phyloP scores from a whole-genome alignment of 164 flowering plant genomes.

The Buxus sempervirens region DNA sequence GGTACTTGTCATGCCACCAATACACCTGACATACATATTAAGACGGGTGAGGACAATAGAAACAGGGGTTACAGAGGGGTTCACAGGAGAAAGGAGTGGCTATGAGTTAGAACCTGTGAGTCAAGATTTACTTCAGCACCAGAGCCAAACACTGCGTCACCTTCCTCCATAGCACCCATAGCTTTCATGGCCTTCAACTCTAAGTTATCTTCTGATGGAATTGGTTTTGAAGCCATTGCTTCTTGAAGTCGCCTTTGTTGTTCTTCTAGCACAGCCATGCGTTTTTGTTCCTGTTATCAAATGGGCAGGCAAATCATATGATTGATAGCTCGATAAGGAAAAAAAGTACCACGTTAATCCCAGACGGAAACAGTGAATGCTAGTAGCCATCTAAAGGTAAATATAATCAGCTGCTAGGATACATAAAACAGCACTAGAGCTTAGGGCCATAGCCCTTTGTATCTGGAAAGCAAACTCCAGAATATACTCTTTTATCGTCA shows the following conservation, averaged over 20 bases:
- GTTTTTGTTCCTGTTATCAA: slow-evolving; percentile 62
- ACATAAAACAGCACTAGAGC: too few species aligned
- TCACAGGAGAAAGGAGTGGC: neutral
- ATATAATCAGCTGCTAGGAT: too few species aligned
- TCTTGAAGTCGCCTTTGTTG: slow-evolving; percentile 70
- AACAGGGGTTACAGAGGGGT: neutral
- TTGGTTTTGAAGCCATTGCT: slow-evolving; percentile 64
- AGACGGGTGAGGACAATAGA: neutral
- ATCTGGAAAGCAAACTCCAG: too few species aligned
- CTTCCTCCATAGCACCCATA: slow-evolving; percentile 97
- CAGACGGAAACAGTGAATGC: neutral
- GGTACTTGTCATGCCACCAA: slow-evolving; percentile 99
- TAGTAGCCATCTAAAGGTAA: too few species aligned
- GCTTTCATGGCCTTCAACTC: slow-evolving; percentile 77
- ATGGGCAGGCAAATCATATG: neutral
- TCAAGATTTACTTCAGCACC: slow-evolving; percentile 92
- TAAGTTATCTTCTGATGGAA: slow-evolving; percentile 65
- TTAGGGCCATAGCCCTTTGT: too few species aligned
- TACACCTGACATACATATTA: slow-evolving; percentile 59
- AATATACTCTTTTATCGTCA: too few species aligned
- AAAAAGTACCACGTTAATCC: neutral
- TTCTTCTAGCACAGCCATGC: slow-evolving; percentile 65
- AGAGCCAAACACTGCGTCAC: slow-evolving; percentile 89
- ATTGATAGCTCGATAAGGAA: neutral
- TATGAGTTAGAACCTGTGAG: slow-evolving; percentile 57